Evolutionary conservation across 1,139 yeast genomes (phyloP).

Genomic region (Suhomyces coccinellae): DNA sequence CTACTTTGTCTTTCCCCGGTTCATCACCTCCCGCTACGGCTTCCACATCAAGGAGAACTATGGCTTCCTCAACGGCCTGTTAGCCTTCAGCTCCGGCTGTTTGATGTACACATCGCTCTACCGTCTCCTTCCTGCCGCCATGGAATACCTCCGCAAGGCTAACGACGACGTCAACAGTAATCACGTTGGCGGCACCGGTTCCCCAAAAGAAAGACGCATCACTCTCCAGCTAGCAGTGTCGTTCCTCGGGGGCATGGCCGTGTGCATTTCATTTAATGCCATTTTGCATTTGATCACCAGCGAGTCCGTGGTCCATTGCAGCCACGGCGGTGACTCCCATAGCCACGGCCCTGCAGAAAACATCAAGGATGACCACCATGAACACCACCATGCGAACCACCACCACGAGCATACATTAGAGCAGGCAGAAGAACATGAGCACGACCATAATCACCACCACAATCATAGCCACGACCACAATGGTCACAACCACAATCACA

Average conservation of each 20-base stretch:
- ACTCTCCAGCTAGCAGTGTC: conserved; percentile 48
- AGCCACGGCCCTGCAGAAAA: not conserved
- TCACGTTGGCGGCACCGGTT: conserved; percentile 1
- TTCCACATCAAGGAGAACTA: conserved; percentile 63
- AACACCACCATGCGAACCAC: not conserved
- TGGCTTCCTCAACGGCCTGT: conserved; percentile 60
- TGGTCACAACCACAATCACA: conserved; percentile 6
- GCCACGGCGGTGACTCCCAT: conserved; percentile 47
- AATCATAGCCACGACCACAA: not conserved
- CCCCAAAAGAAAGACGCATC: conserved; percentile 11
- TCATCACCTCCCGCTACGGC: conserved; percentile 41
- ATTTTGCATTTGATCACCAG: conserved; percentile 73
- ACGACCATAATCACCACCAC: conserved; percentile 6
- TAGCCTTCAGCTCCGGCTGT: conserved; percentile 77
- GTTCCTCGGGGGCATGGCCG: conserved; percentile 57
- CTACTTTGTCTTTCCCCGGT: conserved; percentile 34
- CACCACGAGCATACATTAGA: not conserved
- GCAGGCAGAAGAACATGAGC: conserved; percentile 2
- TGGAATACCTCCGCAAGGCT: conserved; percentile 31
- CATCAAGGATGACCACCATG: conserved; percentile 8
- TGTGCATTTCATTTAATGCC: conserved; percentile 61
- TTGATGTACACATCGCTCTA: conserved; percentile 74
- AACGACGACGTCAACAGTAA: not conserved
- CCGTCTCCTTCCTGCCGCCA: conserved; percentile 69
- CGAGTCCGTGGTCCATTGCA: conserved; percentile 84